Conservation (phyloP, 169 alveolate species). For the Sarcocystis neurona region DNA sequence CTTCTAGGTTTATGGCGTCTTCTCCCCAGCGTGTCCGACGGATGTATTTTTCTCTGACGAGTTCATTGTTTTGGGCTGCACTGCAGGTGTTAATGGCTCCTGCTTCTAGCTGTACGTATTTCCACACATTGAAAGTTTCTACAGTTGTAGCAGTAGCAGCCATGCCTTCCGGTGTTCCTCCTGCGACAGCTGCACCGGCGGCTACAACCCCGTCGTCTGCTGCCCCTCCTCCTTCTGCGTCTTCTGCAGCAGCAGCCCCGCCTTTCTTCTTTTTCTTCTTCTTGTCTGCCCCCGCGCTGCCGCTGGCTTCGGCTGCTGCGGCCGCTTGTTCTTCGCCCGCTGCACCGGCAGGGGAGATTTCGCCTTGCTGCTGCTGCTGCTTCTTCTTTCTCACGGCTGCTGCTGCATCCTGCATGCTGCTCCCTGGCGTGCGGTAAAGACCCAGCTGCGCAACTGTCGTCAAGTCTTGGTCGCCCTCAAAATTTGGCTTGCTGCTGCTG, state of each 20-base stretch:
- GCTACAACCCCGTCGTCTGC: not conserved
- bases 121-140: conserved; percentile 27
- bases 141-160: no score
- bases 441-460: conserved; percentile 28
- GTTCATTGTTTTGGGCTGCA: conserved; percentile 7
- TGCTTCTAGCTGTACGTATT: not conserved
- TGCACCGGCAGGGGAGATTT: not conserved
- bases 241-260: no score
- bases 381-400: not conserved
- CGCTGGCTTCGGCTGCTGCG: no score
- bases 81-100: not conserved
- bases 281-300: no score
- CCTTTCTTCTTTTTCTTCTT: conserved; percentile 1
- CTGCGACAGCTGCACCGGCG: not conserved
- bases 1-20: no score
- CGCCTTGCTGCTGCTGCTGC: not conserved
- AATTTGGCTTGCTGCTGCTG: not conserved
- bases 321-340: no score
- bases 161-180: not conserved
- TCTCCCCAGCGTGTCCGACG: not conserved
- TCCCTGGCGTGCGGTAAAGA: not conserved
- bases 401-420: no score
- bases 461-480: conserved; percentile 27
- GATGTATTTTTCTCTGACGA: not conserved
- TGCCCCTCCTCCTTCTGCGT: not conserved